Evolutionary conservation across 1,139 yeast genomes (phyloP), one percentile per base, ranked within the genome.

Genomic region (Waltiozyma sp.): DNA sequence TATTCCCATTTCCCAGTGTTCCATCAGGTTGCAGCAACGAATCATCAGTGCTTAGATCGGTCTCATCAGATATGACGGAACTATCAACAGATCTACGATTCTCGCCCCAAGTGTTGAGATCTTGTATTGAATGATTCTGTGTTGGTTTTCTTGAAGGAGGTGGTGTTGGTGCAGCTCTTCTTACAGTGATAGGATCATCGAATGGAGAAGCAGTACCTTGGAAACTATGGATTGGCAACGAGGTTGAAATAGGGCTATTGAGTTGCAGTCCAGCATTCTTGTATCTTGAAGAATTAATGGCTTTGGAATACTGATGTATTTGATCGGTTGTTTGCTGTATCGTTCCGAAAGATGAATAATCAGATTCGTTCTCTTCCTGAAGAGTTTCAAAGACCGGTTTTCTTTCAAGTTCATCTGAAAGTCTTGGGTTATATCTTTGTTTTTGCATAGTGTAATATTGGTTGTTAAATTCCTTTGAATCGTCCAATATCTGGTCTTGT

Each of bases 301-400:
- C 37, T 38, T 13, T 21, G 15, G 18, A 19, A 14, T 8, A 19
- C 19, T n/a, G 42, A 14, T 16, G 4, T n/a, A 8, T 11, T 16
- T 4, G 36, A 33, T 14, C 11, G 2, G 23, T 28, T 19, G n/a
- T 37, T 34, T 10, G 33, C 10, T 6, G n/a, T 9, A 13, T 5
- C 26, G 26, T 23, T 7, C 10, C 10, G 26, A 23, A 10, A 3
- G 44, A 39, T 13, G 33, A 28, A 10, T 11, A 23, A 15, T 41
- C 41, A 11, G 46, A 38, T 37, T 38, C 45, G 15, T 45, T 41
- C 40, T 50, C 54, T 41, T 50, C 54, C 39, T 48, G 48, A 23
- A 50, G 52, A 3, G 54, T 50, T 33, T 50, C 54, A 19, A 50
- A 49, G 4, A 48, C 47, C 36, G 52, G 28, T 2, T 15, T 14